Evolutionary conservation across 2,329 filamentous ascomycete species (phyloP), one percentile per base, ranked within the genome.

Genomic region (Neofusicoccum cordaticola): DNA sequence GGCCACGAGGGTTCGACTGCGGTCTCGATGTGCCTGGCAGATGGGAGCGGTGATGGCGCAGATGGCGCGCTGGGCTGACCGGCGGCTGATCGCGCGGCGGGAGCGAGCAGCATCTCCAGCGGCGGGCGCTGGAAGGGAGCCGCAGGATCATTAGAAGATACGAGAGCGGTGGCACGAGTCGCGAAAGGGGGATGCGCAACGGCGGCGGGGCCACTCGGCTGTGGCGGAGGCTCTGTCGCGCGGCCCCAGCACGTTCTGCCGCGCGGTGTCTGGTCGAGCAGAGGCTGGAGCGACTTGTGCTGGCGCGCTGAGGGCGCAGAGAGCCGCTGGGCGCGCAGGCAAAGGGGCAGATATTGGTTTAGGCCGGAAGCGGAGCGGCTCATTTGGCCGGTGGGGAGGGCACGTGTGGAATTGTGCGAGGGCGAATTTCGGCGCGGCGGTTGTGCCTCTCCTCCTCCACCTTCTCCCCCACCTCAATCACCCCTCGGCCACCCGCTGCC

Each of bases 331-430:
- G 37, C 13, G 31, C 17, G 19, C 5, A 13, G 7, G 52, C 41
- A 45, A 60, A 60, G 56, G 56, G 56, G 56, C 56, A 60, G 56
- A 47, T 60, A 60, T 60, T 60, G 56, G 56, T 39, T 47, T 60
- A 60, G 42, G 27, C 56, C 56, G 8, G 31, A 60, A 60, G 56
- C 41, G 42, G 56, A 15, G 41, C 15, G 42, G 42, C 41, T 60
- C 56, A 60, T 60, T 60, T 60, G 27, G 56, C 15, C 27, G n/a
- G 56, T 60, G 56, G 56, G 15, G 56, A 51, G 45, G 12, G 17
- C 19, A 13, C 45, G 31, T 48, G 22, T 48, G 27, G 27, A 31
- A 31, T 48, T 19, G 37, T 19, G 37, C 39, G 39, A 9, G n/a
- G 41, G 22, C 15, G 27, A 47, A 44, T 31, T 8, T 60, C 56